Evolutionary conservation across 2,329 filamentous ascomycete genomes (phyloP), one percentile per base, ranked within the genome.

Genomic region (Chaetothyriales sp.): DNA sequence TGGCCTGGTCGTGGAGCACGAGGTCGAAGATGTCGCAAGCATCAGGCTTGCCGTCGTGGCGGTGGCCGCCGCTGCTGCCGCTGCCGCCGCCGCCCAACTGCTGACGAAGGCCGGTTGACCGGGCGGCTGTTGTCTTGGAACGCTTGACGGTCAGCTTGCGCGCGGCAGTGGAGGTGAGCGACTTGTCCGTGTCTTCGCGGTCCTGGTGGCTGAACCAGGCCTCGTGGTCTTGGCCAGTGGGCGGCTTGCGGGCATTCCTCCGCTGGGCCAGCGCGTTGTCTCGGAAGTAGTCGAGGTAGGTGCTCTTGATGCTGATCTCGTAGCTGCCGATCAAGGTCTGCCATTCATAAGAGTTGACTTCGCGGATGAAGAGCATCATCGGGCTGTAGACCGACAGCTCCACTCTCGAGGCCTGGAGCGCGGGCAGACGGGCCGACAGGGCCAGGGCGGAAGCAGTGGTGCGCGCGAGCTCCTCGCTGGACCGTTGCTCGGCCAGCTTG

Each of bases 71-170:
- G n/a, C n/a, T n/a, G n/a, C n/a, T n/a, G n/a, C n/a, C n/a, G n/a
- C n/a, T n/a, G n/a, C n/a, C n/a, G n/a, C n/a, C n/a, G n/a, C n/a
- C n/a, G n/a, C 64, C 64, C 33, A 65, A 63, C 10, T 53, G 72
- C 58, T 61, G 65, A 69, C 53, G 72, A 58, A 64, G 73, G 64
- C 64, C 65, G 40, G 66, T 65, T 2, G 33, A 13, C 43, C 67
- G 67, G 50, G 76, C 72, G 2, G 88, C n/a, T n/a, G n/a, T n/a
- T n/a, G n/a, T 95, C 67, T 95, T 89, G 58, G 87, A 92, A 64
- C 89, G 80, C 73, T 95, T 95, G 50, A 97, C 89, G 0, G 90
- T 97, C 55, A 97, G 70, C 68, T 95, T 95, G 56, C 89, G 80
- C 8, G 89, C 89, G 6, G 86, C 83, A 43, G 80, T 81, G 18